Evolutionary conservation across 257 asterid genomes (phyloP).

Genomic region (Lantana camara): DNA sequence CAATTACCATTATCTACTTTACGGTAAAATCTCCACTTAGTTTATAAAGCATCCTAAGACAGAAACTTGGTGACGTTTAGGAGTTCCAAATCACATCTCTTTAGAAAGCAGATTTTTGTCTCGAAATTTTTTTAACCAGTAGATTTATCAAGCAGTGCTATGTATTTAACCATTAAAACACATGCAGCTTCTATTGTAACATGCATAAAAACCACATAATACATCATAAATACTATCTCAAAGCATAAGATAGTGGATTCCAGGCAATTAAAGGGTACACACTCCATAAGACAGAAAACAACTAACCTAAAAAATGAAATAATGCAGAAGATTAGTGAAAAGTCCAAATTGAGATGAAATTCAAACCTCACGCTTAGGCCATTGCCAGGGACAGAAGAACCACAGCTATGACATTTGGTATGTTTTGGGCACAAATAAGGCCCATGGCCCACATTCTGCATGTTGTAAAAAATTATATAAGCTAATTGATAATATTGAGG

Average conservation of each 20-base stretch:
- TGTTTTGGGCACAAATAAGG: constrained; percentile 97
- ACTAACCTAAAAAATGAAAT: not conserved
- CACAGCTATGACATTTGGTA: constrained; percentile 94
- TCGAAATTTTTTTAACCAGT: not conserved
- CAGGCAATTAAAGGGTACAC: constrained; percentile 13
- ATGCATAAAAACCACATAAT: constrained; percentile 16
- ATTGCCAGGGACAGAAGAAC: constrained; percentile 90
- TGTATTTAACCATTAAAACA: not conserved
- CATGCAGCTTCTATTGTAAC: constrained; percentile 16
- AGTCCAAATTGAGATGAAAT: constrained; percentile 16
- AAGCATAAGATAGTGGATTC: constrained; percentile 9
- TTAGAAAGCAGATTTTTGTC: too few relatives aligned
- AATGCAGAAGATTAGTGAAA: not conserved
- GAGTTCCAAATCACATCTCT: too few relatives aligned
- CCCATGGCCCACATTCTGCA: constrained; percentile 89
- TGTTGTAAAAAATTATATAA: constrained; percentile 28
- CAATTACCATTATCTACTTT: not conserved
- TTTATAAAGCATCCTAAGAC: not conserved
- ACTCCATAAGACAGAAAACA: not conserved
- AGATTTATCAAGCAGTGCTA: not conserved
- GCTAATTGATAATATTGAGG: constrained; percentile 18
- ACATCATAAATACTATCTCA: not conserved
- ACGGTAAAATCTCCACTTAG: not conserved
- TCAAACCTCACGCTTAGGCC: constrained; percentile 90
- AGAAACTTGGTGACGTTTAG: too few relatives aligned